Percentiles rank a stretch among this genome's conserved stretches.
phyloP scores from a whole-genome alignment of 2,329 filamentous ascomycete species.

The Trichoderma sp. region DNA sequence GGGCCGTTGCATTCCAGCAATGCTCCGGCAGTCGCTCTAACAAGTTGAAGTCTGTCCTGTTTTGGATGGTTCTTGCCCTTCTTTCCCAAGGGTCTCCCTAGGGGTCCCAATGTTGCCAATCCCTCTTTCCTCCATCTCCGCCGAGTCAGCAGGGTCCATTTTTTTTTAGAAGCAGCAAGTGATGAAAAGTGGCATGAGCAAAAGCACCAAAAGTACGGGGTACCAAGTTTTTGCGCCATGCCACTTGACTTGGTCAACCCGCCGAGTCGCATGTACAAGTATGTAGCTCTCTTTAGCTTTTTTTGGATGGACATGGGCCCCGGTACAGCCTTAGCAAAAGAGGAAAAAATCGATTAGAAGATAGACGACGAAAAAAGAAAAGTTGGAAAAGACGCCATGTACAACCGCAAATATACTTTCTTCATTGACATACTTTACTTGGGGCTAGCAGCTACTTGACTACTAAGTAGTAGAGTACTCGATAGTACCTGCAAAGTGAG shows the following conservation, averaged over 20 bases:
- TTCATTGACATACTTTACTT: neutral
- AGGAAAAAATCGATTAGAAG: neutral
- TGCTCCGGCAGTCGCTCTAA: neutral
- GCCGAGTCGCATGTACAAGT: neutral
- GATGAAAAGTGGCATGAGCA: neutral
- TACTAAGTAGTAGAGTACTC: no score
- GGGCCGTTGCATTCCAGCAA: neutral
- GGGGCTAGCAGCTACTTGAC: neutral
- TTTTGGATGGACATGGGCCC: neutral
- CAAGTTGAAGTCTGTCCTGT: neutral
- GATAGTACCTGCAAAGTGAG: neutral
- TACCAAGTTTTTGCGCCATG: neutral
- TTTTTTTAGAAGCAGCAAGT: neutral
- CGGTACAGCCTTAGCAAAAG: neutral
- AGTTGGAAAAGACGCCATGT: neutral
- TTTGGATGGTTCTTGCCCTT: neutral
- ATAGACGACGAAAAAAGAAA: neutral
- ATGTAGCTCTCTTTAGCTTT: neutral
- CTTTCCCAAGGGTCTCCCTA: conserved; percentile 1
- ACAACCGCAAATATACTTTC: neutral
- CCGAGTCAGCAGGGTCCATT: conserved; percentile 17
- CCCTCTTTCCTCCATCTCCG: neutral
- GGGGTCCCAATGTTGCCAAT: neutral
- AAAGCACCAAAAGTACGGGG: neutral
- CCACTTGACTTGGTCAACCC: neutral